phyloP scores from a whole-genome alignment of 345 rosid species.

The Arabis hirsuta region DNA sequence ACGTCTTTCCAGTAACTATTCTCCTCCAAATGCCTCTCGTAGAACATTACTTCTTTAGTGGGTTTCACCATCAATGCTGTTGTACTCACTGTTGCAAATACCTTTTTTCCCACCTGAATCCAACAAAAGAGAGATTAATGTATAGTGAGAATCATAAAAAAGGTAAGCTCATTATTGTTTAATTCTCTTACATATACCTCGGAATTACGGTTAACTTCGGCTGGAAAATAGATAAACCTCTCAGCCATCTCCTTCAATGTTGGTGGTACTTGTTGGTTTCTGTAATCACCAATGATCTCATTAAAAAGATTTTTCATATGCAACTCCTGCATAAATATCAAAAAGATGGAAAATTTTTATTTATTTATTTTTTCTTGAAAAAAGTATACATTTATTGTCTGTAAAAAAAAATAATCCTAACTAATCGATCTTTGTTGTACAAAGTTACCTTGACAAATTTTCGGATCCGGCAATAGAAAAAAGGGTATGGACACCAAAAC shows the following conservation, averaged over 20 bases:
- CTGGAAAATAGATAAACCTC: slow-evolving; percentile 58
- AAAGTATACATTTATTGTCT: neutral
- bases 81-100: slow-evolving; percentile 53
- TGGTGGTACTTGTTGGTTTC: slow-evolving; percentile 41
- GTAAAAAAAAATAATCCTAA: neutral
- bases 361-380: neutral
- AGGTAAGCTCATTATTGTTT: slow-evolving; percentile 56
- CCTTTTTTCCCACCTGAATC: slow-evolving; percentile 36
- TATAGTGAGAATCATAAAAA: slow-evolving; percentile 41
- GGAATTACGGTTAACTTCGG: too few relatives aligned
- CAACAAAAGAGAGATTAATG: neutral
- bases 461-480: slow-evolving; percentile 59
- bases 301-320: slow-evolving; percentile 49
- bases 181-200: too few relatives aligned
- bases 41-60: slow-evolving; percentile 54
- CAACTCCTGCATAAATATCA: slow-evolving; percentile 48
- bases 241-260: slow-evolving; percentile 52
- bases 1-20: slow-evolving; percentile 61
- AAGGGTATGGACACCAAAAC: slow-evolving; percentile 72
- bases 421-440: neutral
- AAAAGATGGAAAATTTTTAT: too few relatives aligned
- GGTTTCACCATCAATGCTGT: slow-evolving; percentile 49
- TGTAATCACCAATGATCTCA: slow-evolving; percentile 47
- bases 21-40: slow-evolving; percentile 60
- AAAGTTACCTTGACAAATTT: slow-evolving; percentile 57